Base-by-base conservation (phyloP, 306 rosid species). In the Nissolia schottii region DNA sequence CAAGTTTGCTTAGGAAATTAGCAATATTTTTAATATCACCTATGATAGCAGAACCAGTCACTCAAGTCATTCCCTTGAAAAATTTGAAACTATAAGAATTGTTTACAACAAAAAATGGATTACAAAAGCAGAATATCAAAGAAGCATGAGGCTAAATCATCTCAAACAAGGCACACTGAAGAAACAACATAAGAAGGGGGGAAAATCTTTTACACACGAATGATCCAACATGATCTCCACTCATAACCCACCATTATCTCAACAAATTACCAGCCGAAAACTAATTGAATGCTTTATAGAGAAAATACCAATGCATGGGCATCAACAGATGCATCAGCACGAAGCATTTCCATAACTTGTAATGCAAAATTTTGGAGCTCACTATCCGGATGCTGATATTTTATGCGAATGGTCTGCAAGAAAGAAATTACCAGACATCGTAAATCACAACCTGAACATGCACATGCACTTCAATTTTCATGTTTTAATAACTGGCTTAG, bases 291-390 rank as follows among this genome's bases (percentile, higher is more conserved):
- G 48, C 24, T 15, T 72, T 49, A 54, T 76, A 53, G 46, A 35
- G 31, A 22, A 79, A 61, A 79, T 86, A 94, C 99, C 96, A 91
- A 76, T 7, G 96, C 81, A 74, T 91, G 93, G 62, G 97, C 90
- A 74, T 91, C 97, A 77, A 84, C 87, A 64, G 87, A 77, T 75
- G 86, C 70, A 85, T 94, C 97, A 64, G 85, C 82, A 31, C 77
- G 73, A 72, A 94, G 96, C 90, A 91, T 83, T 67, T 91, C 97
- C 83, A 94, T 82, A 65, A 91, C 90, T 82, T 86, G 95, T 80
- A 86, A 46, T 14, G 88, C 91, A 53, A 74, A 91, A 84, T 79
- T 82, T 84, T 83, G 97, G 29, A 94, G 96, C 85, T 90, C 97
- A 66, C 85, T 83, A 59, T 94, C 99, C 32, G 99, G 96, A 79